These are phyloP conservation scores for Durio zibethinus DNA, from an alignment of 345 rosid species.

Conservation along the genomic window DNA sequence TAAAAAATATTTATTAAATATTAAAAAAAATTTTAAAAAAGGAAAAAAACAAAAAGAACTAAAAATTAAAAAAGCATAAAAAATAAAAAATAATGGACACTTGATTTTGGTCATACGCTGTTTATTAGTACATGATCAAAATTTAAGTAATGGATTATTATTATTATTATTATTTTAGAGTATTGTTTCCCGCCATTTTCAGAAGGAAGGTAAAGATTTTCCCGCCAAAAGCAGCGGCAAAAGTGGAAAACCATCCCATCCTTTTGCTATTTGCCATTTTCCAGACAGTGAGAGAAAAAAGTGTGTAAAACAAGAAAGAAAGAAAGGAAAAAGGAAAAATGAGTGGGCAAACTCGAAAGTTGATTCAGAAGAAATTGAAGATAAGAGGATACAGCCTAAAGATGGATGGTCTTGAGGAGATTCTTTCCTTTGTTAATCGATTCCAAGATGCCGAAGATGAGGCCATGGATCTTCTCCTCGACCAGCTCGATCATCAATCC, in stretches of 20 bases:
- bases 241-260: neutral
- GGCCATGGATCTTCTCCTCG: slow-evolving; percentile 77
- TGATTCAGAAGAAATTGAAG: slow-evolving; percentile 69
- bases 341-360: slow-evolving; percentile 50
- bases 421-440: slow-evolving; percentile 54
- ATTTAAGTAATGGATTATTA: no score
- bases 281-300: no score
- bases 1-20: no score
- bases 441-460: slow-evolving; percentile 68
- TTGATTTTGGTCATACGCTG: no score
- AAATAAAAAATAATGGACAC: no score
- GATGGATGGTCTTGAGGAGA: slow-evolving; percentile 67
- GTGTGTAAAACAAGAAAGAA: neutral
- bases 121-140: no score
- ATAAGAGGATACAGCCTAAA: slow-evolving; percentile 69
- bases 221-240: neutral
- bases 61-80: no score
- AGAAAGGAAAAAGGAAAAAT: slow-evolving; percentile 27
- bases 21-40: no score
- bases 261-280: slow-evolving; percentile 2
- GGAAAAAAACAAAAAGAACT: no score
- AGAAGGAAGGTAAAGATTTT: neutral
- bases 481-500: slow-evolving; percentile 56
- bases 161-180: no score
- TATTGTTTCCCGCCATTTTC: slow-evolving; percentile 1